Conservation (phyloP, 768 basidiomycete genomes). For the Termitomyces sp. region DNA sequence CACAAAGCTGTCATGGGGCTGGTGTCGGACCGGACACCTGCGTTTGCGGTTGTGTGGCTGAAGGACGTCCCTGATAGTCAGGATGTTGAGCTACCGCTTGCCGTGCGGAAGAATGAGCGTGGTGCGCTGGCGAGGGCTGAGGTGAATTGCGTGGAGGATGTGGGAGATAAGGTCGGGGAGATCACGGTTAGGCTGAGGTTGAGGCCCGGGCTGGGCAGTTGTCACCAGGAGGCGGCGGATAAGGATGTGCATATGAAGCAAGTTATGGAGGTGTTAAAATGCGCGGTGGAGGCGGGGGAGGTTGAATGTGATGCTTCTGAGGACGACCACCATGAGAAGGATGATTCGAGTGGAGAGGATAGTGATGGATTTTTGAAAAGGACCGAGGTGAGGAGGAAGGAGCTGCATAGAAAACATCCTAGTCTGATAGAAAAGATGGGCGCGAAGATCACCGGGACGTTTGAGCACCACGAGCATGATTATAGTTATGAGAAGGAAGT, state of each 20-base stretch:
- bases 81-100: no score
- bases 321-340: not conserved
- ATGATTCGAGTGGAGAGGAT: constrained; percentile 15
- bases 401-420: constrained; percentile 47
- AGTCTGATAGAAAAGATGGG: constrained; percentile 46
- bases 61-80: no score
- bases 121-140: no score
- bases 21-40: no score
- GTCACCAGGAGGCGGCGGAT: constrained; percentile 29
- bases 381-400: constrained; percentile 2
- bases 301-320: constrained; percentile 14
- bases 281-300: constrained; percentile 29
- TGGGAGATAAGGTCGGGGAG: no score
- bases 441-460: constrained; percentile 30
- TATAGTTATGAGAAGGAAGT: constrained; percentile 35
- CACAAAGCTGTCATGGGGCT: no score
- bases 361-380: constrained; percentile 7
- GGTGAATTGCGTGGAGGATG: no score
- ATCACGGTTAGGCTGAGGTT: no score
- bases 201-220: constrained; percentile 37
- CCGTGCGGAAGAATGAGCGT: no score
- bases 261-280: constrained; percentile 39
- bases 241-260: constrained; percentile 29
- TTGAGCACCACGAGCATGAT: constrained; percentile 29
- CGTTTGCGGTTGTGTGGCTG: no score